Conservation (phyloP, 805 yeast genomes). For the Wickerhamiella kurtzmanii region DNA sequence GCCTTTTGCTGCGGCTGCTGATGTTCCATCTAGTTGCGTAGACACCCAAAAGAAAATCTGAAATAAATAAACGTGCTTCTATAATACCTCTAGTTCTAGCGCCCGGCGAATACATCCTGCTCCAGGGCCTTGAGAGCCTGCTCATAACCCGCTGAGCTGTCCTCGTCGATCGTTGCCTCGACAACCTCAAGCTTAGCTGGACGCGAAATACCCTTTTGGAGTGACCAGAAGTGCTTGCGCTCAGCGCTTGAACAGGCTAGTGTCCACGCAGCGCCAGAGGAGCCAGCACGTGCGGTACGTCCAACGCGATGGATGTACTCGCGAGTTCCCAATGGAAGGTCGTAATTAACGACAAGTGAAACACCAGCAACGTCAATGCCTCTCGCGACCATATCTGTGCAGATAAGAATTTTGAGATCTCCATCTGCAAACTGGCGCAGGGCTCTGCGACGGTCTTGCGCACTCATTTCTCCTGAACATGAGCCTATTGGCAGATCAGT, state of each 20-base stretch:
- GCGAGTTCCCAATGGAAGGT: constrained; percentile 72
- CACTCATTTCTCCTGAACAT: constrained; percentile 29
- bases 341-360: constrained; percentile 74
- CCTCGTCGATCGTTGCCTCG: constrained; percentile 28
- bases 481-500: constrained; percentile 16
- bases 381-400: constrained; percentile 90
- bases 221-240: constrained; percentile 33
- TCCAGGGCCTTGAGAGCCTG: constrained; percentile 34
- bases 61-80: neutral
- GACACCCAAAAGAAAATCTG: neutral
- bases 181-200: constrained; percentile 21
- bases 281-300: constrained; percentile 90
- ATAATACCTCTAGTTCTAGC: too few species aligned
- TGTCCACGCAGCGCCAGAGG: constrained; percentile 60
- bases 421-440: constrained; percentile 47
- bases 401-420: constrained; percentile 38
- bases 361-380: constrained; percentile 74
- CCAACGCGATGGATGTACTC: constrained; percentile 96
- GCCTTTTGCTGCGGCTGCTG: too few species aligned
- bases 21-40: too few species aligned
- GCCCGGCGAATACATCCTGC: constrained; percentile 22
- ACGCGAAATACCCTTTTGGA: constrained; percentile 22
- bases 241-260: constrained; percentile 72
- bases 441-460: constrained; percentile 38
- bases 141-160: constrained; percentile 27